Conservation (phyloP, 169 alveolate species). For the Plasmodium berghei region DNA sequence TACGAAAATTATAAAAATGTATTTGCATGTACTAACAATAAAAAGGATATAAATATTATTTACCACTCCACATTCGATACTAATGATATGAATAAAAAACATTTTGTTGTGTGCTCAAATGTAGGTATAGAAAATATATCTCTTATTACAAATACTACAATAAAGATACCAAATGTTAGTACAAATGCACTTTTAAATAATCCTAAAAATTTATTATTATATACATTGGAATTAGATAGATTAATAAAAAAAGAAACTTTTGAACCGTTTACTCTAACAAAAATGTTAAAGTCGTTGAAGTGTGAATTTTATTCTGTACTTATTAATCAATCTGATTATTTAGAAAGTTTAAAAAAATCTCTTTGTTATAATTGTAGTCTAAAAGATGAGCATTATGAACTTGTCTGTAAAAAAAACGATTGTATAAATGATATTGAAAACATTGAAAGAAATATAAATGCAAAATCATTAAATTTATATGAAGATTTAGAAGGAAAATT, state of each 20-base stretch:
- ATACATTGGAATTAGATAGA: constrained; percentile 79
- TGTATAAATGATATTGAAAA: constrained; percentile 83
- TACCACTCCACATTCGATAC: constrained; percentile 51
- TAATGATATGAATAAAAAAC: constrained; percentile 34
- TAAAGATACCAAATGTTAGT: constrained; percentile 59
- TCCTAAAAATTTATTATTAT: constrained; percentile 60
- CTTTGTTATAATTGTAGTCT: constrained; percentile 83
- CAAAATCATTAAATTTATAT: constrained; percentile 86
- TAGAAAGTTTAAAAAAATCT: constrained; percentile 76
- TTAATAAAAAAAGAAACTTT: constrained; percentile 77
- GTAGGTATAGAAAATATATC: constrained; percentile 77
- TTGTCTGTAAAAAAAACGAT: constrained; percentile 74
- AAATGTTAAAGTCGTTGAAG: constrained; percentile 81
- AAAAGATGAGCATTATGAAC: constrained; percentile 84
- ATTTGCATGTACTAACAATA: constrained; percentile 32
- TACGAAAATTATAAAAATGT: constrained; percentile 73
- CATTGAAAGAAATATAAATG: constrained; percentile 81
- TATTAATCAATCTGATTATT: constrained; percentile 82
- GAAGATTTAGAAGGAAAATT: constrained; percentile 88
- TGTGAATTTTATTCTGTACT: constrained; percentile 83
- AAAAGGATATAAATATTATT: constrained; percentile 22
- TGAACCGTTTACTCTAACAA: constrained; percentile 81
- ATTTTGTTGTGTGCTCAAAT: constrained; percentile 78
- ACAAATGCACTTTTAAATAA: constrained; percentile 57
- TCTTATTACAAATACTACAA: constrained; percentile 79